Base-by-base conservation (phyloP, 352 stramenopile genomes). In the Phytophthora multivora region DNA sequence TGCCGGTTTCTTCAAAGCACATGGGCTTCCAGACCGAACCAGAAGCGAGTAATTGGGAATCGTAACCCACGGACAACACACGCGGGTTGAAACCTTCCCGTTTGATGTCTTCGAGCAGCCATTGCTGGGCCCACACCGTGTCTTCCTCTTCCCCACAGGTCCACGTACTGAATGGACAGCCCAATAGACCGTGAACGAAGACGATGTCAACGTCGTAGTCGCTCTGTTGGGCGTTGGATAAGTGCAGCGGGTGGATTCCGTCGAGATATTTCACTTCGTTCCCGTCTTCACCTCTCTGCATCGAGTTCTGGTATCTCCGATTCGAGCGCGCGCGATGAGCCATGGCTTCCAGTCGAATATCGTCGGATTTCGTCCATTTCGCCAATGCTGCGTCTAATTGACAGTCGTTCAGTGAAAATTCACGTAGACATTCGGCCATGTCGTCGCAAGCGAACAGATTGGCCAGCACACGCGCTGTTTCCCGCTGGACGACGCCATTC, bases 21-120 rank as follows among this genome's bases (percentile, higher is more conserved):
- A 93, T 85, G 1, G 79, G 90, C n/a, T 71, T 78, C 75, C 85
- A 91, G 7, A 75, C 71, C 19, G 83, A 92, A 33, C 86, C 83
- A n/a, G 83, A 89, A 3, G 83, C 83, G 1, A 90, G 69, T 15
- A 95, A 56, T 39, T 91, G 83, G 15, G 86, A 88, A 56, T 95
- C 83, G 53, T 95, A 95, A 23, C 83, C 80, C n/a, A 95, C 80
- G 3, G 83, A 93, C 4, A 95, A 53, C 16, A 95, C 67, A n/a
- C 86, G 72, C 2, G 85, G 77, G 45, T 87, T 86, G 16, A 73
- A 51, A 16, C 81, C 83, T 15, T 86, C 69, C 7, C 51, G 42
- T 43, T 86, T 74, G 42, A 95, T 75, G 25, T 92, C 84, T 2
- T 76, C 56, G 3, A 91, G 56, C 1, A 95, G 71, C 80, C 85